Evolutionary conservation across 306 rosid species (phyloP), one percentile per base, ranked within the genome.

Genomic region (Cicer yamashitae): DNA sequence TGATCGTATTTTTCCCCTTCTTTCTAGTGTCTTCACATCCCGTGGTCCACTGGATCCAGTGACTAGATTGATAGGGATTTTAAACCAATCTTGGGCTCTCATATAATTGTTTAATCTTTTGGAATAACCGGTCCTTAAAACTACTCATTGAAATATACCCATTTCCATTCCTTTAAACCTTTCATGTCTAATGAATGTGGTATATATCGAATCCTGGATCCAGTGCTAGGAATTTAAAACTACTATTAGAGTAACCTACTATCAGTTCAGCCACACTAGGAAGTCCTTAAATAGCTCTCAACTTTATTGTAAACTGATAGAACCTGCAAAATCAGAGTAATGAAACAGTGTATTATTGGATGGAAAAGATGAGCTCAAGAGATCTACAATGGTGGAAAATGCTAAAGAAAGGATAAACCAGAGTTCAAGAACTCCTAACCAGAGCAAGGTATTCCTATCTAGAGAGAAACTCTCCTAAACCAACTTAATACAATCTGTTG

Each of bases 131-230:
- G 50, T 54, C 10, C 40, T 56, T 77, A 34, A 43, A 56, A 69
- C 37, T 57, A 22, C 60, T 25, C 22, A 17, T 63, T 65, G 58
- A 38, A 67, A 41, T 59, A 37, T 51, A 30, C 18, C 38, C 22
- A 9, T 65, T 2, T 39, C 34, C 12, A 13, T 76, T 56, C 37
- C 58, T 22, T 13, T 14, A 71, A 53, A 54, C 41, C 70, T 71
- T 56, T 37, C 39, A 54, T 54, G 63, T 54, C 25, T n/a, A 51
- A 30, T 79, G 48, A 63, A 53, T 50, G 41, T 15, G 50, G 5
- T 30, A 71, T 53, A 71, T 64, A 72, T 63, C 37, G 53, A 37
- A 53, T 77, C 37, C 37, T 30, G 37, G 37, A 30, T 30, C 37
- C 37, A 30, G 37, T 30, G 37, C 37, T 30, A 30, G 37, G 37